Percentiles rank a stretch among this genome's conserved stretches.
These are phyloP conservation scores for bread wheat (Triticum aestivum) DNA, from an alignment of 176 grass and related monocot species.

Conservation along the genomic window DNA sequence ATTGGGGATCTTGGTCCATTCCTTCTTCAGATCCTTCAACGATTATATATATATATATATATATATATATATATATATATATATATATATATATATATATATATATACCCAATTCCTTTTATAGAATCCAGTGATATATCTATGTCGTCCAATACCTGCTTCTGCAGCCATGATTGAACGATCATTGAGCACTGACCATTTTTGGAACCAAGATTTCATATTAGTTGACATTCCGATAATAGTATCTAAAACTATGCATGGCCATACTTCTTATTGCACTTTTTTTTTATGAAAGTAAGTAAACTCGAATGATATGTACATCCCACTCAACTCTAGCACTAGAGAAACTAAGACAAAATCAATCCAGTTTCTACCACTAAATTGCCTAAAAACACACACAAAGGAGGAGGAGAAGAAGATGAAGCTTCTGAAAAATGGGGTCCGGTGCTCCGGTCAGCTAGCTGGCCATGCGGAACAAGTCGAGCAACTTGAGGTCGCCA, in stretches of 20 bases:
- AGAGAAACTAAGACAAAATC: not conserved
- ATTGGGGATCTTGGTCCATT: not conserved
- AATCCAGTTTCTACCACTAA: not conserved
- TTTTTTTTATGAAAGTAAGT: not conserved
- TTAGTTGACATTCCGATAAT: no score
- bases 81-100: not conserved
- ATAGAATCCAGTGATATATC: not conserved
- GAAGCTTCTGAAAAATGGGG: no score
- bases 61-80: no score
- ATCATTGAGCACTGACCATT: not conserved
- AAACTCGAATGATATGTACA: slow-evolving; percentile 9
- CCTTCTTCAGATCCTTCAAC: not conserved
- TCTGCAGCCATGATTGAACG: not conserved
- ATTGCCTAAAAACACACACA: not conserved
- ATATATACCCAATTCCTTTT: not conserved
- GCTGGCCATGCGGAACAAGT: not conserved
- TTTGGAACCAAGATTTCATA: not conserved
- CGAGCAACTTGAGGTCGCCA: not conserved
- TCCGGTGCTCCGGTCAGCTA: not conserved
- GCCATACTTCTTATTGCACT: not conserved
- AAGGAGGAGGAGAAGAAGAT: not conserved
- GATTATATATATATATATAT: not conserved
- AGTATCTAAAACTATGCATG: no score
- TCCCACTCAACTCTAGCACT: not conserved
- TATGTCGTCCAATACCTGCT: not conserved